Percentiles rank a stretch among this genome's conserved stretches.
Evolutionary conservation across 2,329 filamentous ascomycete genomes (phyloP).

Genomic region (Aspergillus sp.): DNA sequence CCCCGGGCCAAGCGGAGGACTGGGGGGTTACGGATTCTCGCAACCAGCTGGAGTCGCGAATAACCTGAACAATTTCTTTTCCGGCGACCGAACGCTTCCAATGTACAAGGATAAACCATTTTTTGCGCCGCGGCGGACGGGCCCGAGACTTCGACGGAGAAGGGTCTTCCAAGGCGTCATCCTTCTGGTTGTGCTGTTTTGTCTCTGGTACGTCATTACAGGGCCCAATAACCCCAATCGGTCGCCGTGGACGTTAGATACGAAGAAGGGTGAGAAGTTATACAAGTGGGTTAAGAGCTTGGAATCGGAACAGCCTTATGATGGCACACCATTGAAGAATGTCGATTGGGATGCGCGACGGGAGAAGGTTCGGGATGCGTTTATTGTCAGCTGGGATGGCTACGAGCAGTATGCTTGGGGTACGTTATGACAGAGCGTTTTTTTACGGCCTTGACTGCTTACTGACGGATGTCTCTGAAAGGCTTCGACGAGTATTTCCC

Average conservation of each 20-base stretch:
- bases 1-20: constrained; percentile 43
- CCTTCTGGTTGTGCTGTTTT: constrained; percentile 53
- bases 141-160: constrained; percentile 60
- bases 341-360: constrained; percentile 76
- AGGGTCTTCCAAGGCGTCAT: constrained; percentile 61
- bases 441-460: neutral
- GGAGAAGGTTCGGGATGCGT: constrained; percentile 82
- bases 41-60: constrained; percentile 55
- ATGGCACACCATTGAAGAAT: constrained; percentile 30
- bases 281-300: constrained; percentile 60
- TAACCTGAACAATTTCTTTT: constrained; percentile 65
- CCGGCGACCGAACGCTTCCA: constrained; percentile 65
- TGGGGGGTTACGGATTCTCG: constrained; percentile 39
- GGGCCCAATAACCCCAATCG: constrained; percentile 17
- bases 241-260: constrained; percentile 23
- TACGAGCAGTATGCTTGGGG: constrained; percentile 95
- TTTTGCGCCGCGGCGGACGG: constrained; percentile 52
- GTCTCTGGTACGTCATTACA: constrained; percentile 64
- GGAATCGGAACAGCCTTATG: constrained; percentile 38
- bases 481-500: constrained; percentile 77
- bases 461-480: constrained; percentile 12
- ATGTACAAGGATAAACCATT: constrained; percentile 99
- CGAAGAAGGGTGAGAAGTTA: constrained; percentile 41
- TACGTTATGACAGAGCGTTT: constrained; percentile 46
- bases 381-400: constrained; percentile 86